Evolutionary conservation across 768 basidiomycete genomes (phyloP).

Genomic region (Lactarius hengduanensis): DNA sequence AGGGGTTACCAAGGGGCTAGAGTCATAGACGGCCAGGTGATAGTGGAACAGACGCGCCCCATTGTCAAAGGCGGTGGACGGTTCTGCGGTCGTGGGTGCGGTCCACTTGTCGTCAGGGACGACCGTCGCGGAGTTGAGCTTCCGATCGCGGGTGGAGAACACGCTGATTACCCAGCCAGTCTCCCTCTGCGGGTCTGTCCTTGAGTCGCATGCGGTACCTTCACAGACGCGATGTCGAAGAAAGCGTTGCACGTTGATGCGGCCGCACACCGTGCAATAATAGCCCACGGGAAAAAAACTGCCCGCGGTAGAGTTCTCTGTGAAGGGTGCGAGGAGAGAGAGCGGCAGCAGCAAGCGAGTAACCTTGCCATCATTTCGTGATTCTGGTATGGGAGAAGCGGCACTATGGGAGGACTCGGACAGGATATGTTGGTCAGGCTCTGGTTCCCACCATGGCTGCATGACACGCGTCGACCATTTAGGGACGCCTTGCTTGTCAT

Average conservation of each 20-base stretch:
- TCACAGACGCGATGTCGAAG: slow-evolving; percentile 26
- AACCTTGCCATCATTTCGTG: neutral
- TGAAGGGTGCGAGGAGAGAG: slow-evolving; percentile 27
- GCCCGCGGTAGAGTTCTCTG: slow-evolving; percentile 18
- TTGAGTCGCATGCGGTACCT: slow-evolving; percentile 2
- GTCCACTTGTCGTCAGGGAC: slow-evolving; percentile 22
- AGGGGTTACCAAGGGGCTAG: neutral
- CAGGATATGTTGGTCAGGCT: neutral
- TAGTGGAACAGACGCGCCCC: slow-evolving; percentile 19
- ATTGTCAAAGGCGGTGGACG: slow-evolving; percentile 9
- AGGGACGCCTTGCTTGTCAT: slow-evolving; percentile 7
- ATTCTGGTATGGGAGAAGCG: neutral
- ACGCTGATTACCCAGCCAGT: slow-evolving; percentile 23
- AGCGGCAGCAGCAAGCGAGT: slow-evolving; percentile 21
- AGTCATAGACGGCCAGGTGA: neutral
- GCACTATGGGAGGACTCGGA: neutral
- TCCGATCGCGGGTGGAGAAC: slow-evolving; percentile 19
- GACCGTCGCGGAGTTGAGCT: slow-evolving; percentile 17
- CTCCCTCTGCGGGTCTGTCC: neutral
- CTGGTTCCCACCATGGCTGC: slow-evolving; percentile 28
- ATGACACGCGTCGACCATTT: slow-evolving; percentile 11
- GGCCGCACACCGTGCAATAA: slow-evolving; percentile 23
- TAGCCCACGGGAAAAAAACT: slow-evolving; percentile 25
- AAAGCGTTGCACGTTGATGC: slow-evolving; percentile 27
- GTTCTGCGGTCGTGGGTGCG: slow-evolving; percentile 9